These are phyloP conservation scores for Xylariomycetidae sp. DNA, from an alignment of 2,329 filamentous ascomycete genomes.

Conservation along the genomic window DNA sequence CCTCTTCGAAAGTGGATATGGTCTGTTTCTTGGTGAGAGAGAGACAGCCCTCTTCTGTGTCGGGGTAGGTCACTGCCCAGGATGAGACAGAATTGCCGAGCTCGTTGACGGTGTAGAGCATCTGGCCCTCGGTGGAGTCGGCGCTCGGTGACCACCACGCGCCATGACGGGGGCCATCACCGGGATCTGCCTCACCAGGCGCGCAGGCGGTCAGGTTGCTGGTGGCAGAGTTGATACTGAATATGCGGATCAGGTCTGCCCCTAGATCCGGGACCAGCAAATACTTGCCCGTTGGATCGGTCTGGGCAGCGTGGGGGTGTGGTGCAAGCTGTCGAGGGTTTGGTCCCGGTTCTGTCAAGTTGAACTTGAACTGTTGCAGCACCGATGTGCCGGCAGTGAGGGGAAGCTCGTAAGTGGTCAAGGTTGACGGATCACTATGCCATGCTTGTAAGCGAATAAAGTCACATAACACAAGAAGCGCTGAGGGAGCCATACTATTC, in stretches of 20 bases:
- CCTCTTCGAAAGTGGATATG: slow-evolving; percentile 41
- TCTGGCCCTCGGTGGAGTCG: slow-evolving; percentile 21
- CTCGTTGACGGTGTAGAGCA: slow-evolving; percentile 42
- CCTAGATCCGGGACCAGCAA: slow-evolving; percentile 50
- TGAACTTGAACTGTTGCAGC: slow-evolving; percentile 35
- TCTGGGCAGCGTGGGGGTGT: slow-evolving; percentile 49
- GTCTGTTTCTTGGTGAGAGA: slow-evolving; percentile 40
- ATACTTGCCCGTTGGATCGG: slow-evolving; percentile 44
- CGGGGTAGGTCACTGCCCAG: slow-evolving; percentile 44
- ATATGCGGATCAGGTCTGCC: slow-evolving; percentile 50
- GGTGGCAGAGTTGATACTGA: slow-evolving; percentile 40
- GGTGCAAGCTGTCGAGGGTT: slow-evolving; percentile 49
- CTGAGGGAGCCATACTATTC: slow-evolving; percentile 34
- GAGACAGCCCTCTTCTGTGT: slow-evolving; percentile 34
- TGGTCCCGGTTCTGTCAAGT: slow-evolving; percentile 37
- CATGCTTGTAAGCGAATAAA: slow-evolving; percentile 7
- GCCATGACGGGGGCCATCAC: slow-evolving; percentile 50
- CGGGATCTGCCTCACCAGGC: slow-evolving; percentile 35
- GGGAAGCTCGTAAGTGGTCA: slow-evolving; percentile 40
- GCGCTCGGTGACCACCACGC: slow-evolving; percentile 40
- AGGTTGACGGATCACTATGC: slow-evolving; percentile 34
- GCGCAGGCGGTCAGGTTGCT: slow-evolving; percentile 43
- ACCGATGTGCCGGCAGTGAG: slow-evolving; percentile 23
- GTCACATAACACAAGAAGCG: background rate
- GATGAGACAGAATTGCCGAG: slow-evolving; percentile 44